These are phyloP conservation scores for Alternaria brassicicola DNA, from an alignment of 2,329 filamentous ascomycete genomes.

Conservation along the genomic window DNA sequence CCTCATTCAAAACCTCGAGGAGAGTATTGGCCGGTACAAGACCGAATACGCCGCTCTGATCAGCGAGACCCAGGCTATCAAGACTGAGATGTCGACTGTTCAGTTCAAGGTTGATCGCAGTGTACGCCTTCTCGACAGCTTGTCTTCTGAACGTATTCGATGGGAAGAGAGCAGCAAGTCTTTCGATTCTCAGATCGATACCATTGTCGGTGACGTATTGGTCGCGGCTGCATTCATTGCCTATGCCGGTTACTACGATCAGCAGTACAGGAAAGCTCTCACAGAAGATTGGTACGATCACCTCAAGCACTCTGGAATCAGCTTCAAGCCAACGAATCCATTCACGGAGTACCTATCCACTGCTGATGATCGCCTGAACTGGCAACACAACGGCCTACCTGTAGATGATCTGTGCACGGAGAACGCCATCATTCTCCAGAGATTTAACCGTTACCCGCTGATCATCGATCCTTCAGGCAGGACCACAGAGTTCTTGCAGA, in stretches of 20 bases:
- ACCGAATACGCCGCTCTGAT: constrained; percentile 94
- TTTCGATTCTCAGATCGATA: constrained; percentile 97
- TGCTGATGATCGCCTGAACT: constrained; percentile 90
- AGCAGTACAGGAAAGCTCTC: constrained; percentile 97
- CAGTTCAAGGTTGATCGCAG: constrained; percentile 98
- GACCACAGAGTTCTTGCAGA: constrained; percentile 92
- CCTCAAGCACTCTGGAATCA: constrained; percentile 88
- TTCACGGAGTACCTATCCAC: constrained; percentile 96
- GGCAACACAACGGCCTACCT: constrained; percentile 92
- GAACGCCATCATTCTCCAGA: constrained; percentile 95
- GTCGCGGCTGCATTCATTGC: constrained; percentile 97
- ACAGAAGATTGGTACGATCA: constrained; percentile 97
- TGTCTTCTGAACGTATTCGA: constrained; percentile 88
- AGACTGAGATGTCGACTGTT: constrained; percentile 92
- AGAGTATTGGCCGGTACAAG: constrained; percentile 94
- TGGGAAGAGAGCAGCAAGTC: constrained; percentile 99
- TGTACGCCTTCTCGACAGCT: constrained; percentile 88
- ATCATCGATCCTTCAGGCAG: constrained; percentile 98
- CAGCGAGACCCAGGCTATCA: constrained; percentile 96
- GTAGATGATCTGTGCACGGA: constrained; percentile 98
- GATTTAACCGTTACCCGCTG: constrained; percentile 97
- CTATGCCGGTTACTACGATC: constrained; percentile 95
- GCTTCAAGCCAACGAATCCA: constrained; percentile 91
- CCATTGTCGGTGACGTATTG: constrained; percentile 92
- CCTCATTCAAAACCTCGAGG: constrained; percentile 81